Evolutionary conservation across 1,284 basidiomycete species (phyloP).

Genomic region (Leccinum pachyderme): DNA sequence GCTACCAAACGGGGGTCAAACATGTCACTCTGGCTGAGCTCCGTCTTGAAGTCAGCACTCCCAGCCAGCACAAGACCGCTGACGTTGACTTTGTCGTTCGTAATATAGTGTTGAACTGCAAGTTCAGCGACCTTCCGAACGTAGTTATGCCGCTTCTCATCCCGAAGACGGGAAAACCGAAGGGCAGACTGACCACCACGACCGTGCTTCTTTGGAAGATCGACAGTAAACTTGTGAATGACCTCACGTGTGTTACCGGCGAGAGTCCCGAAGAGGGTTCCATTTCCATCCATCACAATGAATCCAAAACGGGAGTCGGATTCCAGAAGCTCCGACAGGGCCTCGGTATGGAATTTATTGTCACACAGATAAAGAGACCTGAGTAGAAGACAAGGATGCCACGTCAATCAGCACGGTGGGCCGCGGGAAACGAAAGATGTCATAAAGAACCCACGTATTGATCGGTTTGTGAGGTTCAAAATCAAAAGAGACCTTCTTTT

Average conservation of each 20-base stretch:
- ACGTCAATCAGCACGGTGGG: slow-evolving; percentile 5
- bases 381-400: slow-evolving; percentile 10
- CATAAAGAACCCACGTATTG: slow-evolving; percentile 75
- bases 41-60: slow-evolving; percentile 98
- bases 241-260: slow-evolving; percentile 97
- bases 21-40: slow-evolving; percentile 94
- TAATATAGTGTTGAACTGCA: slow-evolving; percentile 98
- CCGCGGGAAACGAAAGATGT: neutral
- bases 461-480: slow-evolving; percentile 98
- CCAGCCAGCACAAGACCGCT: slow-evolving; percentile 97
- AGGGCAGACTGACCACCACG: slow-evolving; percentile 99
- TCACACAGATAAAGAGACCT: slow-evolving; percentile 98
- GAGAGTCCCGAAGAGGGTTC: slow-evolving; percentile 93
- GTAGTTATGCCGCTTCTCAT: slow-evolving; percentile 99
- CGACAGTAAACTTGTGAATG: slow-evolving; percentile 98
- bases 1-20: slow-evolving; percentile 87
- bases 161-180: slow-evolving; percentile 99
- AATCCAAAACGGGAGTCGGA: slow-evolving; percentile 98
- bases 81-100: slow-evolving; percentile 97
- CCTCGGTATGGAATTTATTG: slow-evolving; percentile 99
- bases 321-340: slow-evolving; percentile 94
- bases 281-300: slow-evolving; percentile 99
- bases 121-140: slow-evolving; percentile 98
- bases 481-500: slow-evolving; percentile 97
- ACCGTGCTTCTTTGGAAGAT: slow-evolving; percentile 99